Base-by-base conservation (phyloP, 1,139 yeast species). In the Starmera stellimalicola region DNA sequence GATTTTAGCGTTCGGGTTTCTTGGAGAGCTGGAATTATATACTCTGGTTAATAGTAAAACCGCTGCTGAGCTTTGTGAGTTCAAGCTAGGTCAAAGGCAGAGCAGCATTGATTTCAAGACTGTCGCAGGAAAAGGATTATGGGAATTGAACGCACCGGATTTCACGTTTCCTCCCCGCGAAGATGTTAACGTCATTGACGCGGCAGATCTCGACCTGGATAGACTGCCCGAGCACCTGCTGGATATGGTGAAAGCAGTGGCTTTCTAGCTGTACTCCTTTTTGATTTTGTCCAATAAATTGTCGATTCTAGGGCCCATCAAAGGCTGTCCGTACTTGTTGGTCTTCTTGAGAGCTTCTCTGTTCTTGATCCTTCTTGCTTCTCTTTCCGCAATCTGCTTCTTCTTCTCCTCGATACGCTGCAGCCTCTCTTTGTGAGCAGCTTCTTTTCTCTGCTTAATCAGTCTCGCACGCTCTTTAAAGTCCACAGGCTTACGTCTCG, bases 231-330 rank as follows among this genome's bases (percentile, higher is more conserved):
- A 26, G 4, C 32, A 34, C 2, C 11, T 44, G 15, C 32, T 23
- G 4, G 31, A 33, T 3, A 16, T 42, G 22, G 25, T 45, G n/a
- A 31, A 38, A 12, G 37, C 43, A 3, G 34, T 47, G 6, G 28
- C 40, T 2, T 35, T 42, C 4, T 44, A 29, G 33, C 20, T 23
- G 16, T 19, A 34, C 40, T 74, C 76, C 33, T 62, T 64, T 48
- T 71, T 73, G 41, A 88, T 83, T 56, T 85, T 84, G 37, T 82
- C 94, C 35, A 88, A 63, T 29, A 88, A 62, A 45, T 77, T 73
- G 39, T 76, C 80, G 39, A 88, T 84, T 53, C 94, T 70, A 8
- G 95, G 93, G 0, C 85, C 95, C 94, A 88, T 84, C 32, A 73
- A 57, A 2, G 96, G 96, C 54, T 88, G 97, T 1, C 97, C 96